Evolutionary conservation across 352 stramenopile species (phyloP).

Genomic region (Phytophthora chlamydospora): DNA sequence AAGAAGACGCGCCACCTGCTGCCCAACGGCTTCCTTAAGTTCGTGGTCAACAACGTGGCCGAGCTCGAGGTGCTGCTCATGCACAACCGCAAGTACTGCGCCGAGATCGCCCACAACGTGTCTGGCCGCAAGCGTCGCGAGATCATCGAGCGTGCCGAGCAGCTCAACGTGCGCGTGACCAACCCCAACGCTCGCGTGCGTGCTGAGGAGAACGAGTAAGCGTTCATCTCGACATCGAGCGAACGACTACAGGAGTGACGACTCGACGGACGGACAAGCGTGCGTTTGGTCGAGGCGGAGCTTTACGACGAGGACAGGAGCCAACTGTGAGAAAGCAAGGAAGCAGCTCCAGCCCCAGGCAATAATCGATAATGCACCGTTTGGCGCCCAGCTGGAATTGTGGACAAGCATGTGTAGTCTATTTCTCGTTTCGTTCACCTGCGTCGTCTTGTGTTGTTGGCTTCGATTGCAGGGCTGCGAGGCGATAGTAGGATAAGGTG

Average conservation of each 20-base stretch:
- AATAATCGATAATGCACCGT: slow-evolving; percentile 52
- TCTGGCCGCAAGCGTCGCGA: slow-evolving; percentile 95
- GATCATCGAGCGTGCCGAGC: slow-evolving; percentile 98
- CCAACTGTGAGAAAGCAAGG: slow-evolving; percentile 50
- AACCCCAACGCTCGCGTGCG: slow-evolving; percentile 98
- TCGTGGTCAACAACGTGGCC: slow-evolving; percentile 98
- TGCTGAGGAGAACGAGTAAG: slow-evolving; percentile 96
- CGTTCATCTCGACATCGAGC: slow-evolving; percentile 17
- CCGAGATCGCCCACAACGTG: slow-evolving; percentile 98
- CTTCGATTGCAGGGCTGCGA: not conserved
- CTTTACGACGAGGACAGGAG: slow-evolving; percentile 47
- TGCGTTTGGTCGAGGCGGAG: slow-evolving; percentile 22
- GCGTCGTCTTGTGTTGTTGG: slow-evolving; percentile 1
- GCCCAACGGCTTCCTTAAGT: slow-evolving; percentile 99
- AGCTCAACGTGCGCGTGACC: slow-evolving; percentile 98
- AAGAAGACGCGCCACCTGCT: slow-evolving; percentile 98
- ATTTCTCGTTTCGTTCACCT: slow-evolving; percentile 15
- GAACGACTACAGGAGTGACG: slow-evolving; percentile 31
- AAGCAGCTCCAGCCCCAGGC: slow-evolving; percentile 43
- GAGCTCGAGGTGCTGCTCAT: slow-evolving; percentile 97
- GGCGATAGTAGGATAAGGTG: no score
- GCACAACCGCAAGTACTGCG: slow-evolving; percentile 98
- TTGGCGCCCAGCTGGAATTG: slow-evolving; percentile 50
- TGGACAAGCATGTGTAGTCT: slow-evolving; percentile 43
- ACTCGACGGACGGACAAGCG: slow-evolving; percentile 17